phyloP scores from a whole-genome alignment of 148 eudicot genomes.

The Vaccinium vitisidaea region DNA sequence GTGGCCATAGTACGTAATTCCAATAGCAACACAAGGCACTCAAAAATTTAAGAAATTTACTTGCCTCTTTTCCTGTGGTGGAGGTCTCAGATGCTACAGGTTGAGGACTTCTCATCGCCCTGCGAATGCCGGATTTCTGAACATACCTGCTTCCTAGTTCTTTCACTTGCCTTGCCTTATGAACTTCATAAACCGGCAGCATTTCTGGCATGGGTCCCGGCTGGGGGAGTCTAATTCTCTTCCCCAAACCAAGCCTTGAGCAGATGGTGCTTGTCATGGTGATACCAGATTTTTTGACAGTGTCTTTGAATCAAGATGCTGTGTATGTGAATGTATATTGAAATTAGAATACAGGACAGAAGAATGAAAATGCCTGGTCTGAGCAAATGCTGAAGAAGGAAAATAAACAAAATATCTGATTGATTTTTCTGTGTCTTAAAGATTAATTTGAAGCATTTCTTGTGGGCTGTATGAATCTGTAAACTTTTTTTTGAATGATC shows the following conservation, averaged over 20 bases:
- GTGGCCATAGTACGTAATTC: background rate
- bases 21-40: background rate
- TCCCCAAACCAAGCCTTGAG: background rate
- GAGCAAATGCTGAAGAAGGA: background rate
- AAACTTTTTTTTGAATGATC: background rate
- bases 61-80: conserved; percentile 22
- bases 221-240: conserved; percentile 1
- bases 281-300: background rate
- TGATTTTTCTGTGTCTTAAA: background rate
- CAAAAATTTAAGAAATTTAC: background rate
- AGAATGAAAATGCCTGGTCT: background rate
- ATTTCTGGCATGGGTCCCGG: background rate
- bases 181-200: background rate
- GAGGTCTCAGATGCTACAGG: conserved; percentile 22
- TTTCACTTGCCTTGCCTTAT: background rate
- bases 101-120: background rate
- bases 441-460: conserved; percentile 4
- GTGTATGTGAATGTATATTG: background rate
- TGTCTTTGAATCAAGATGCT: conserved; percentile 7
- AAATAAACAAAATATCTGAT: background rate
- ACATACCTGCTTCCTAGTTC: background rate
- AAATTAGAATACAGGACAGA: background rate
- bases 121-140: background rate
- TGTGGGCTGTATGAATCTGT: conserved; percentile 5
- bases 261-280: conserved; percentile 14